Conservation (phyloP, 495 filamentous ascomycete species). For the Annulohypoxylon moriforme region DNA sequence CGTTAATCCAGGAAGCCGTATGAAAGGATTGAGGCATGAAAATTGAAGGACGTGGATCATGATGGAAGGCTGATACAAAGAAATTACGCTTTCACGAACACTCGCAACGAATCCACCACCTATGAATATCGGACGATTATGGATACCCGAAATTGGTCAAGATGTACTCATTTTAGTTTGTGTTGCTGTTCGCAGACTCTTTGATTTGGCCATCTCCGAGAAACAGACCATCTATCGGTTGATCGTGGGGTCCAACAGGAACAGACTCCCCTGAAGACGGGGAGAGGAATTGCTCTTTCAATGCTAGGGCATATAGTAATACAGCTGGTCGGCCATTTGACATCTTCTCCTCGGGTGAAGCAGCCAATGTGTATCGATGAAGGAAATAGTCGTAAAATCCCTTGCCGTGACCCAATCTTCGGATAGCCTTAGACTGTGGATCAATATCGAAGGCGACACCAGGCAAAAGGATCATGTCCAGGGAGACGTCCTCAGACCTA, state of each 20-base stretch:
- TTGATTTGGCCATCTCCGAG: slow-evolving; percentile 61
- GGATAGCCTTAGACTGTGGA: slow-evolving; percentile 60
- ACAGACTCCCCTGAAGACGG: slow-evolving; percentile 63
- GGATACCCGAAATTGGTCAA: slow-evolving; percentile 17
- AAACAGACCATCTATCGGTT: slow-evolving; percentile 59
- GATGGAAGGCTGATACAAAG: slow-evolving; percentile 7
- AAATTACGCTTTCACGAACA: slow-evolving; percentile 14
- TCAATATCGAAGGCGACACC: slow-evolving; percentile 89
- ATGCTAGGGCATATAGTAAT: slow-evolving; percentile 82
- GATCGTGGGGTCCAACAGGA: slow-evolving; percentile 68
- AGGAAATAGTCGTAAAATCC: slow-evolving; percentile 97
- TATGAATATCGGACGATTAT: slow-evolving; percentile 20
- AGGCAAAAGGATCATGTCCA: slow-evolving; percentile 92
- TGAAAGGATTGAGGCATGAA: slow-evolving; percentile 31
- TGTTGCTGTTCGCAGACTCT: slow-evolving; percentile 41
- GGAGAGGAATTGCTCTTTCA: slow-evolving; percentile 85
- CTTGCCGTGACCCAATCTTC: slow-evolving; percentile 91
- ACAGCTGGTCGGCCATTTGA: slow-evolving; percentile 66
- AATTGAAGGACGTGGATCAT: slow-evolving; percentile 3
- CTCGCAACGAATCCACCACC: slow-evolving; percentile 13
- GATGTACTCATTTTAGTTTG: slow-evolving; percentile 43
- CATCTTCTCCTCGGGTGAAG: slow-evolving; percentile 54
- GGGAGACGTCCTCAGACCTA: slow-evolving; percentile 57
- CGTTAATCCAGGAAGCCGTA: slow-evolving; percentile 77
- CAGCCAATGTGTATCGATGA: slow-evolving; percentile 69